These are phyloP conservation scores for Alternaria triticimaculans DNA, from an alignment of 2,329 filamentous ascomycete genomes.

Conservation along the genomic window DNA sequence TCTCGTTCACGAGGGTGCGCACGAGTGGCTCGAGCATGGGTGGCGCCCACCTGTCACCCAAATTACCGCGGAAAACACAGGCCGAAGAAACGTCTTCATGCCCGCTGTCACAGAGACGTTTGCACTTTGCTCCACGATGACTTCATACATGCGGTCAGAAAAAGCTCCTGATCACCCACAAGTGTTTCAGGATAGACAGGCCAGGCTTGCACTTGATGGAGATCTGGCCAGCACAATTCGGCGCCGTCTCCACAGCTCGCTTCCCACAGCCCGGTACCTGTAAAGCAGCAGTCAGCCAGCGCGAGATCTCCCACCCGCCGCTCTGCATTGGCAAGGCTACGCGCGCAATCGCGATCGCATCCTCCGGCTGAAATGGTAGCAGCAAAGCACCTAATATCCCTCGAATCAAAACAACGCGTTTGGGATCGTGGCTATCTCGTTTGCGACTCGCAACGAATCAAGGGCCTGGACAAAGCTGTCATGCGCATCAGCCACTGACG, in stretches of 20 bases:
- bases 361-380: not conserved
- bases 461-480: not conserved
- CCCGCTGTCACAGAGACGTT: not conserved
- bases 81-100: not conserved
- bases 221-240: conserved; percentile 6
- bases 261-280: conserved; percentile 7
- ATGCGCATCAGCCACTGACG: conserved; percentile 24
- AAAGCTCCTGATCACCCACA: conserved; percentile 16
- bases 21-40: not conserved
- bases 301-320: not conserved
- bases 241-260: conserved; percentile 1
- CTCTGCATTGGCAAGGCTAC: conserved; percentile 1
- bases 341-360: conserved; percentile 2
- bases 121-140: conserved; percentile 6
- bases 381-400: conserved; percentile 1
- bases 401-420: conserved; percentile 8
- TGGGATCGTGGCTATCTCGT: not conserved
- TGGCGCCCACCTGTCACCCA: not conserved
- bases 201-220: not conserved
- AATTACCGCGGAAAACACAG: not conserved
- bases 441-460: conserved; percentile 8
- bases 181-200: conserved; percentile 17
- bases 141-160: conserved; percentile 19
- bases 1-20: not conserved
- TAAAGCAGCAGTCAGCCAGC: not conserved